Evolutionary conservation across 106 monocot species (phyloP).

Genomic region (Allium fistulosum): DNA sequence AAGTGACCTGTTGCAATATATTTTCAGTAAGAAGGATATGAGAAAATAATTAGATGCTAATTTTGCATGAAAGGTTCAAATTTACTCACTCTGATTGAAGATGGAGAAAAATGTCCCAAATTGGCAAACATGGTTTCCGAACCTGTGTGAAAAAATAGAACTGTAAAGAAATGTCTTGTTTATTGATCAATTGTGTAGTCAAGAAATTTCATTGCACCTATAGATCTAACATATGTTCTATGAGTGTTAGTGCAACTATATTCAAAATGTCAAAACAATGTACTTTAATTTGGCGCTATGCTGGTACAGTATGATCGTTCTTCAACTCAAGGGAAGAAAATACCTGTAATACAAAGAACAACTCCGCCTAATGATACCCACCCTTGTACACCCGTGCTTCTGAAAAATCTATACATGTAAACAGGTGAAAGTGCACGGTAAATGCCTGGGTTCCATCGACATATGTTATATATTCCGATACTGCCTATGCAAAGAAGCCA

Average conservation of each 20-base stretch:
- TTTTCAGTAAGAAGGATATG: not conserved
- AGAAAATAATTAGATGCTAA: not conserved
- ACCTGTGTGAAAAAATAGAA: constrained; percentile 20
- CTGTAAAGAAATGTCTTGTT: too few species aligned
- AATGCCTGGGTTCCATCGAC: constrained; percentile 50
- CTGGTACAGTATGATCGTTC: too few species aligned
- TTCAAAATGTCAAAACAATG: too few species aligned
- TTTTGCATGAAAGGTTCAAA: not conserved
- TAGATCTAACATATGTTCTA: too few species aligned
- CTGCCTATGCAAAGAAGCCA: constrained; percentile 66
- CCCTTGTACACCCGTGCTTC: constrained; percentile 46
- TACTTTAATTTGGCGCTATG: too few species aligned
- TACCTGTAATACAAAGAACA: constrained; percentile 73
- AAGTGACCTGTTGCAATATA: constrained; percentile 39
- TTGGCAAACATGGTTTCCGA: constrained; percentile 76
- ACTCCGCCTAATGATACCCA: constrained; percentile 72
- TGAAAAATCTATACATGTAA: constrained; percentile 64
- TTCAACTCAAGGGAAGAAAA: not conserved
- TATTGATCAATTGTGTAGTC: too few species aligned
- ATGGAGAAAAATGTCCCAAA: constrained; percentile 66
- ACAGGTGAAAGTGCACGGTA: constrained; percentile 50
- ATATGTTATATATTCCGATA: constrained; percentile 67
- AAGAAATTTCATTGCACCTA: too few species aligned
- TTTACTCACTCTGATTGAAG: constrained; percentile 49
- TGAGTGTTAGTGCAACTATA: too few species aligned